A percentile compares a stretch with the other conserved stretches of the same genome.
Evolutionary conservation across 371 early-diverging fungal species (phyloP).

Genomic region (Rhizopus sp.): DNA sequence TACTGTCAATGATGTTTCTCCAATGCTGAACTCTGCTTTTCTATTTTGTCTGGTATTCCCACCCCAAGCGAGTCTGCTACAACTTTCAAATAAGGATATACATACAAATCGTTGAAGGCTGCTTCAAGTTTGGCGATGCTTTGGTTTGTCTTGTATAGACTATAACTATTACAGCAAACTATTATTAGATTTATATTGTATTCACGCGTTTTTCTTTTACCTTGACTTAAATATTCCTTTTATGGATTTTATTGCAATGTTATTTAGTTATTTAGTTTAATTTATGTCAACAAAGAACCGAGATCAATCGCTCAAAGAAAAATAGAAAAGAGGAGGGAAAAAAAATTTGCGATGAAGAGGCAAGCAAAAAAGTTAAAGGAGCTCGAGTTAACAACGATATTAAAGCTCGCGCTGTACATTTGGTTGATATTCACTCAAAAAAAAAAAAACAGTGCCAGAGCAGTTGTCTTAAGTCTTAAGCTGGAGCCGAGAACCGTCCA

Average conservation of each 20-base stretch:
- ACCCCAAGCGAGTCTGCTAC: slow-evolving; percentile 5
- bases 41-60: slow-evolving; percentile 7
- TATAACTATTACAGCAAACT: slow-evolving; percentile 10
- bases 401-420: slow-evolving; percentile 14
- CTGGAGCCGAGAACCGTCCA: slow-evolving; percentile 5
- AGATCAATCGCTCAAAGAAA: slow-evolving; percentile 4
- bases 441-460: slow-evolving; percentile 20
- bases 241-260: slow-evolving; percentile 10
- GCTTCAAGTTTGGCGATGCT: slow-evolving; percentile 6
- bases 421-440: slow-evolving; percentile 14
- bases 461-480: slow-evolving; percentile 8
- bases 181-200: slow-evolving; percentile 12
- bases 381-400: slow-evolving; percentile 8
- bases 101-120: slow-evolving; percentile 9
- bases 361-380: background rate
- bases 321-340: slow-evolving; percentile 1
- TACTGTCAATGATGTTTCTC: slow-evolving; percentile 9
- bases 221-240: slow-evolving; percentile 10
- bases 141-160: slow-evolving; percentile 8
- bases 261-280: too few relatives aligned
- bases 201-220: slow-evolving; percentile 8
- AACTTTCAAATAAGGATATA: slow-evolving; percentile 13
- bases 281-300: too few relatives aligned
- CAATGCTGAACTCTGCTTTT: slow-evolving; percentile 11
- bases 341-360: background rate